These are phyloP conservation scores for Allantophomopsis cytisporea DNA, from an alignment of 2,329 filamentous ascomycete genomes.

Conservation along the genomic window DNA sequence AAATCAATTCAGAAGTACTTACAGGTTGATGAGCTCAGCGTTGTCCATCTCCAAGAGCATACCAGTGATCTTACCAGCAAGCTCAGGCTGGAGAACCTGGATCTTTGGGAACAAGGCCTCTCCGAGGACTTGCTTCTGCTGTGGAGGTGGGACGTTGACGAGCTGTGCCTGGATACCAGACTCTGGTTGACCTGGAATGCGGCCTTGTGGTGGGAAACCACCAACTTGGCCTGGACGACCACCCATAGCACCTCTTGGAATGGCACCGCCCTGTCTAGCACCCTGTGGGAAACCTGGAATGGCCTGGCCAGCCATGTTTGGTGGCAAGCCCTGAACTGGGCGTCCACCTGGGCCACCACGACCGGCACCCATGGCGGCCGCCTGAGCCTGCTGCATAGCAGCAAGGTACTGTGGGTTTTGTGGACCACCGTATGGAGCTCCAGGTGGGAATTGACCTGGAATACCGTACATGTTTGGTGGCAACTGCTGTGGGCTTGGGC, in stretches of 20 bases:
- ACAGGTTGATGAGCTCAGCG: slow-evolving; percentile 84
- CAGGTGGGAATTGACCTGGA: slow-evolving; percentile 67
- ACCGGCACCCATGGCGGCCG: slow-evolving; percentile 29
- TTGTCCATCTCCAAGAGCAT: slow-evolving; percentile 99
- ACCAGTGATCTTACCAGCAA: slow-evolving; percentile 98
- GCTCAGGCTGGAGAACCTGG: slow-evolving; percentile 79
- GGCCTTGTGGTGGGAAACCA: slow-evolving; percentile 20
- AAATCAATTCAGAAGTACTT: slow-evolving; percentile 34
- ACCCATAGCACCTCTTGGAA: slow-evolving; percentile 22
- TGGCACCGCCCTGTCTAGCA: slow-evolving; percentile 27
- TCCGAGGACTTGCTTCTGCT: slow-evolving; percentile 98
- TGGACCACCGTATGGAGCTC: slow-evolving; percentile 65
- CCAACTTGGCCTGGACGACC: slow-evolving; percentile 20
- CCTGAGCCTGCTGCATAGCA: slow-evolving; percentile 69
- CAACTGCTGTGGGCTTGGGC: slow-evolving; percentile 69
- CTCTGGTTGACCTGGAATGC: slow-evolving; percentile 12
- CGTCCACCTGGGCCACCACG: slow-evolving; percentile 31
- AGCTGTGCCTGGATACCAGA: slow-evolving; percentile 42
- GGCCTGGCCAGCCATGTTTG: slow-evolving; percentile 51
- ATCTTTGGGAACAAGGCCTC: slow-evolving; percentile 99
- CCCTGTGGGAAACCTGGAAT: slow-evolving; percentile 37
- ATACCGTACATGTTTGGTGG: slow-evolving; percentile 78
- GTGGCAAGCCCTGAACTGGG: slow-evolving; percentile 54
- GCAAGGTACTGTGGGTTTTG: slow-evolving; percentile 68
- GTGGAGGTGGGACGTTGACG: slow-evolving; percentile 39